Conservation (phyloP, 176 grass and related monocot species). For the Zoysia japonica region DNA sequence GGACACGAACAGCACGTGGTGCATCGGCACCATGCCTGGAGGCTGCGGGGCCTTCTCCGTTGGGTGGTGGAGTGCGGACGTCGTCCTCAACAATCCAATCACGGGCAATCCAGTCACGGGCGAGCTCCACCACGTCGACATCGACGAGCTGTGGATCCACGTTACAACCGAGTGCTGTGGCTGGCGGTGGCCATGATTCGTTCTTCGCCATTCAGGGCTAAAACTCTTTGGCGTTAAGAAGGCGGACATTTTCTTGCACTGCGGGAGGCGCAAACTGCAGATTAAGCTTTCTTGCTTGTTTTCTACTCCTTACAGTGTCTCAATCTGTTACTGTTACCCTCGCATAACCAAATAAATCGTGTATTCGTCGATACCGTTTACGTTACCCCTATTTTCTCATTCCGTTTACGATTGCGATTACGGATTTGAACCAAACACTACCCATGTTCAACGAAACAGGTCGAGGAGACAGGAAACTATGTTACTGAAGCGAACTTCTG, state of each 20-base stretch:
- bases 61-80: background rate
- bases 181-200: background rate
- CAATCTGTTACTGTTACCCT: too few relatives aligned
- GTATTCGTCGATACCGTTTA: too few relatives aligned
- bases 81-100: background rate
- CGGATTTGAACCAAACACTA: too few relatives aligned
- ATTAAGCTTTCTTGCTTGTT: too few relatives aligned
- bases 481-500: background rate
- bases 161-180: background rate
- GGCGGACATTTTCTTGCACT: too few relatives aligned
- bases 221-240: too few relatives aligned
- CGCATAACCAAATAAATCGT: too few relatives aligned
- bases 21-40: background rate
- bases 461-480: slow-evolving; percentile 18
- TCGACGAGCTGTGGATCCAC: background rate
- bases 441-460: slow-evolving; percentile 2
- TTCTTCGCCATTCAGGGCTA: background rate
- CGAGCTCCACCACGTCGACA: background rate
- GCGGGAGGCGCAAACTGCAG: too few relatives aligned
- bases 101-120: background rate
- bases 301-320: too few relatives aligned
- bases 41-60: background rate
- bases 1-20: background rate
- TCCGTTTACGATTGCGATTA: too few relatives aligned
- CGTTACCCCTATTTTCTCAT: too few relatives aligned